Conservation (phyloP, 495 filamentous ascomycete genomes). For the Penicillium daleae region DNA sequence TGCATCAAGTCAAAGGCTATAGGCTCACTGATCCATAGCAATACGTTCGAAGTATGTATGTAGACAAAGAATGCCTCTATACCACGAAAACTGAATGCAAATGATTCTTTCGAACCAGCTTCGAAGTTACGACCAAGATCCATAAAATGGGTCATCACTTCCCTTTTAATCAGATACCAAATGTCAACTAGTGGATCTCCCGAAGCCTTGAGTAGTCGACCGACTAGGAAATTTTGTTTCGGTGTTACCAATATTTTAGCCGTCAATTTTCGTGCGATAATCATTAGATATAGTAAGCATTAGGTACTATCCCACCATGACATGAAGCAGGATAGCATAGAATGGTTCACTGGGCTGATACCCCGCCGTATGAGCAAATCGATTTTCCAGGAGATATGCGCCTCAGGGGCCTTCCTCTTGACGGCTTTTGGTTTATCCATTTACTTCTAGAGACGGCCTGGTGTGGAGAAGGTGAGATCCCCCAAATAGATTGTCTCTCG, state of each 20-base stretch:
- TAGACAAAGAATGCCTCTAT: not conserved
- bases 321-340: not conserved
- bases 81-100: too few relatives aligned
- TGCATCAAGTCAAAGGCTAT: constrained; percentile 3
- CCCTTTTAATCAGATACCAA: too few relatives aligned
- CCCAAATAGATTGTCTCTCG: not conserved
- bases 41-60: not conserved
- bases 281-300: too few relatives aligned
- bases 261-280: too few relatives aligned
- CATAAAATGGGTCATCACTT: too few relatives aligned
- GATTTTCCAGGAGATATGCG: not conserved
- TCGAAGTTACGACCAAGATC: too few relatives aligned
- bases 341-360: not conserved
- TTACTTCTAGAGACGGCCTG: not conserved
- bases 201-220: too few relatives aligned
- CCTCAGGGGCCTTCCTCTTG: not conserved
- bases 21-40: not conserved
- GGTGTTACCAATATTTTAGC: too few relatives aligned
- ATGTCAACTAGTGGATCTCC: too few relatives aligned
- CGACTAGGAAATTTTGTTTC: too few relatives aligned
- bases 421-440: not conserved
- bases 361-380: not conserved
- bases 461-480: not conserved
- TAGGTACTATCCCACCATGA: too few relatives aligned
- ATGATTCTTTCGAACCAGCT: too few relatives aligned